phyloP scores from a whole-genome alignment of 1,284 basidiomycete genomes.

The Coniferiporia weirii region DNA sequence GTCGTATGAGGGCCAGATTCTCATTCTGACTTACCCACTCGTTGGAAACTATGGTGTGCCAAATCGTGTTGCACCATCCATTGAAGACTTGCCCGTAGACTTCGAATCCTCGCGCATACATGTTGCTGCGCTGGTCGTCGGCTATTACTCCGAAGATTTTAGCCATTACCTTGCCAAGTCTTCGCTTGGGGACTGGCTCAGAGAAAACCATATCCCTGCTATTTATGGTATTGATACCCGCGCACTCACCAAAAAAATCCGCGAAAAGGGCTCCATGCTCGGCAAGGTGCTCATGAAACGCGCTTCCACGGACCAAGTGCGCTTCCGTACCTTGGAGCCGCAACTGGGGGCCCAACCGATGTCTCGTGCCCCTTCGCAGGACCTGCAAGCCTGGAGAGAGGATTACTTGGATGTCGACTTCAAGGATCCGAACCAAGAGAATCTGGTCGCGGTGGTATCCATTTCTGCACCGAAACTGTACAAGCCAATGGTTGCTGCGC shows the following conservation, averaged over 20 bases:
- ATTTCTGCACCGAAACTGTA: conserved; percentile 67
- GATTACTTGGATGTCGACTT: conserved; percentile 82
- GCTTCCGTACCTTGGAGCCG: conserved; percentile 30
- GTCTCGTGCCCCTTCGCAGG: conserved; percentile 49
- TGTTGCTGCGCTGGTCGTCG: conserved; percentile 87
- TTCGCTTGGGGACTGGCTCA: conserved; percentile 89
- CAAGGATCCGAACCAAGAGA: conserved; percentile 84
- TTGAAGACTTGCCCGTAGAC: conserved; percentile 65
- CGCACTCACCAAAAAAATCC: conserved; percentile 92
- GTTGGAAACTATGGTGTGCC: conserved; percentile 99
- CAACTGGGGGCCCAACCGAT: conserved; percentile 33
- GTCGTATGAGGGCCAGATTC: conserved; percentile 97
- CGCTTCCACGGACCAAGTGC: conserved; percentile 29
- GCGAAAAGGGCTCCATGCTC: conserved; percentile 92
- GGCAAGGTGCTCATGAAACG: conserved; percentile 73
- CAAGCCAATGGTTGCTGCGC: conserved; percentile 52
- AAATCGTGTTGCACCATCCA: conserved; percentile 49
- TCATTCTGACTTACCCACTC: conserved; percentile 95
- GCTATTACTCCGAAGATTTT: conserved; percentile 92
- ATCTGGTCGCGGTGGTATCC: conserved; percentile 91
- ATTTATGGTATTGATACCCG: conserved; percentile 97
- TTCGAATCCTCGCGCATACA: conserved; percentile 98
- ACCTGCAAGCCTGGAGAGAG: conserved; percentile 62
- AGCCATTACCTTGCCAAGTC: conserved; percentile 93
- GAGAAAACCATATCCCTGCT: conserved; percentile 92